Conservation (phyloP, 2,329 filamentous ascomycete species). For the Venturia effusa region DNA sequence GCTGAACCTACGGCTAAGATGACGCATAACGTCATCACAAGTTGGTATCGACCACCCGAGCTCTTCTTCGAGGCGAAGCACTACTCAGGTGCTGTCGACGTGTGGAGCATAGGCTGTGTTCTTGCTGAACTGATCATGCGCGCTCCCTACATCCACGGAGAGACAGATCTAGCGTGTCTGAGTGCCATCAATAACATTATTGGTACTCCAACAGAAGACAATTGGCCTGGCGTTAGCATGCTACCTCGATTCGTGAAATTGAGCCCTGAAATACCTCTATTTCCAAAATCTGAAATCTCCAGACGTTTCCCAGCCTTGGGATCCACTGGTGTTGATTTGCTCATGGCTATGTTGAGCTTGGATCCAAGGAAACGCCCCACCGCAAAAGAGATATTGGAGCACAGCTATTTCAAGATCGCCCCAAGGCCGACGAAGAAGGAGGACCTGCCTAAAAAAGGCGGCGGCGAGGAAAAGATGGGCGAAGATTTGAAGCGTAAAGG, state of each 20-base stretch:
- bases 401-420: conserved; percentile 76
- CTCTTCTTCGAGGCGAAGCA: conserved; percentile 81
- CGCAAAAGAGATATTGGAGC: conserved; percentile 65
- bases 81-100: conserved; percentile 82
- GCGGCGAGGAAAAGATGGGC: conserved; percentile 63
- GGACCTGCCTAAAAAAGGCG: conserved; percentile 68
- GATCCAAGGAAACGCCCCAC: conserved; percentile 80
- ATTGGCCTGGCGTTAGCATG: conserved; percentile 84
- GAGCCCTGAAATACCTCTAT: conserved; percentile 39
- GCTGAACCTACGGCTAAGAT: conserved; percentile 80
- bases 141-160: conserved; percentile 71
- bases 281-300: conserved; percentile 56
- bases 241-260: conserved; percentile 67
- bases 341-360: conserved; percentile 74
- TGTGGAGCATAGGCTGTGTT: conserved; percentile 89
- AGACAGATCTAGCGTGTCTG: conserved; percentile 79
- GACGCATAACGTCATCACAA: conserved; percentile 91
- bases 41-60: conserved; percentile 94
- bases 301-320: conserved; percentile 71
- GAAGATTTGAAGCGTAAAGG: conserved; percentile 71
- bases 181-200: conserved; percentile 73
- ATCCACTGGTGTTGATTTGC: conserved; percentile 70
- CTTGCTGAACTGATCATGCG: conserved; percentile 85
- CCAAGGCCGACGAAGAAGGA: conserved; percentile 74
- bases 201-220: conserved; percentile 84